Conservation (phyloP, 169 alveolate species). For the Babesia gibsoni region DNA sequence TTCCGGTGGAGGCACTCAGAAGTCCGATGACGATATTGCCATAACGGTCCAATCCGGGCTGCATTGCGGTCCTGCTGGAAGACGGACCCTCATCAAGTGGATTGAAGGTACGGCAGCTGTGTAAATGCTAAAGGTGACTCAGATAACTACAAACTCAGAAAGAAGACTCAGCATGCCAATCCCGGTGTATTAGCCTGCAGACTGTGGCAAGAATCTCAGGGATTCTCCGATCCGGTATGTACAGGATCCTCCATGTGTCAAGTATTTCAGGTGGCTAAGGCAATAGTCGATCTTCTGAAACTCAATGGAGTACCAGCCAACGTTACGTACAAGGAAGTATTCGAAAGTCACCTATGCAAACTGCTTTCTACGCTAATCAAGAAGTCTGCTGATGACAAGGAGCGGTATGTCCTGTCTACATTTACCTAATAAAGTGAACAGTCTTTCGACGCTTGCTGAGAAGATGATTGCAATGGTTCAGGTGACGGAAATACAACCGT, state of each 20-base stretch:
- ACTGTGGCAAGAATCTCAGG: constrained; percentile 77
- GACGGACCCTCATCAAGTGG: constrained; percentile 75
- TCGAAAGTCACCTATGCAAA: constrained; percentile 64
- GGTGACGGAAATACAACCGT: constrained; percentile 75
- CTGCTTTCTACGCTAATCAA: constrained; percentile 65
- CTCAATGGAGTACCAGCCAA: constrained; percentile 71
- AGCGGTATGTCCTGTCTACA: constrained; percentile 1
- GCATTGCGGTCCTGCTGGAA: constrained; percentile 81
- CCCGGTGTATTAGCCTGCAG: constrained; percentile 76
- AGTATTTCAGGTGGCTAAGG: constrained; percentile 54
- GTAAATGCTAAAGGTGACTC: background rate
- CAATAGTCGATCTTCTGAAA: constrained; percentile 70
- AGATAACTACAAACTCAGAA: constrained; percentile 73
- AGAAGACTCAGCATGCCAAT: constrained; percentile 63
- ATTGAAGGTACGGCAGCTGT: constrained; percentile 64
- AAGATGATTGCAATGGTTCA: constrained; percentile 74
- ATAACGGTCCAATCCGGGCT: constrained; percentile 62
- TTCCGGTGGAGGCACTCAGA: background rate
- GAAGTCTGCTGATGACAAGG: constrained; percentile 49
- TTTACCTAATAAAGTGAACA: background rate
- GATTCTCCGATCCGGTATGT: constrained; percentile 69
- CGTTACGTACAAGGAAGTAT: constrained; percentile 67
- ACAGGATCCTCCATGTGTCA: background rate
- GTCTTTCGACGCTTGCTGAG: constrained; percentile 61
- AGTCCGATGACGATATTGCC: constrained; percentile 7